Percentiles rank a stretch among this genome's conserved stretches.
Conservation (phyloP, 768 basidiomycete genomes). For the Mycena amicta region DNA sequence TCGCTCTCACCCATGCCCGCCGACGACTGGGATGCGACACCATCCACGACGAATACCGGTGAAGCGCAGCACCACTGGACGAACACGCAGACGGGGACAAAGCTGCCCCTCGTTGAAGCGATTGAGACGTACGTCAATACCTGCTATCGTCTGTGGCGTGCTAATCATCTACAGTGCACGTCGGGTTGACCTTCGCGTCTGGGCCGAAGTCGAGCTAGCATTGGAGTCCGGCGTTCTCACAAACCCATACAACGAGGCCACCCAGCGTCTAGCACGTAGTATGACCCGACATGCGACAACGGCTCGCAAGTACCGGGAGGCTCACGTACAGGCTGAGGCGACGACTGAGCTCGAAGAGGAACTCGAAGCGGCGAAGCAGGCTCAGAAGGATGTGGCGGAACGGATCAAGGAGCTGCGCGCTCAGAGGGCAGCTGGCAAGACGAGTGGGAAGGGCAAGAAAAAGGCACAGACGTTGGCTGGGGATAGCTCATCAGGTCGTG, state of each 20-base stretch:
- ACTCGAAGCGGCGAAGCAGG: background rate
- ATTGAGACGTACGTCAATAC: constrained; percentile 6
- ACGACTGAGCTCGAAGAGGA: background rate
- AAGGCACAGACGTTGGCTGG: background rate
- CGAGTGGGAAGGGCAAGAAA: background rate
- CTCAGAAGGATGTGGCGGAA: background rate
- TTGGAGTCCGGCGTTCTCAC: constrained; percentile 13
- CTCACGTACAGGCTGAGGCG: background rate
- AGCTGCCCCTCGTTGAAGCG: constrained; percentile 23
- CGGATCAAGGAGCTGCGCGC: background rate
- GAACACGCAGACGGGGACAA: constrained; percentile 22
- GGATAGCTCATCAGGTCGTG: background rate
- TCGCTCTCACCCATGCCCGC: constrained; percentile 21
- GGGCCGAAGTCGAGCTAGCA: constrained; percentile 9
- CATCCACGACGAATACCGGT: constrained; percentile 25
- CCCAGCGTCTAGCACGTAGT: background rate
- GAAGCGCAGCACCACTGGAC: constrained; percentile 28
- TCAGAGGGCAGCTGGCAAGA: background rate
- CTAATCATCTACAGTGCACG: constrained; percentile 1
- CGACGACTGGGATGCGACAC: constrained; percentile 24
- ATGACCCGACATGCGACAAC: background rate
- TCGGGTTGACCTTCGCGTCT: constrained; percentile 6
- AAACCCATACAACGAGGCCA: constrained; percentile 6
- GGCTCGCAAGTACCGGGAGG: background rate
- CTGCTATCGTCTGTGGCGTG: background rate